A percentile compares a stretch with the other conserved stretches of the same genome.
These are phyloP conservation scores for Fusarium luffae DNA, from an alignment of 2,329 filamentous ascomycete genomes.

Conservation along the genomic window DNA sequence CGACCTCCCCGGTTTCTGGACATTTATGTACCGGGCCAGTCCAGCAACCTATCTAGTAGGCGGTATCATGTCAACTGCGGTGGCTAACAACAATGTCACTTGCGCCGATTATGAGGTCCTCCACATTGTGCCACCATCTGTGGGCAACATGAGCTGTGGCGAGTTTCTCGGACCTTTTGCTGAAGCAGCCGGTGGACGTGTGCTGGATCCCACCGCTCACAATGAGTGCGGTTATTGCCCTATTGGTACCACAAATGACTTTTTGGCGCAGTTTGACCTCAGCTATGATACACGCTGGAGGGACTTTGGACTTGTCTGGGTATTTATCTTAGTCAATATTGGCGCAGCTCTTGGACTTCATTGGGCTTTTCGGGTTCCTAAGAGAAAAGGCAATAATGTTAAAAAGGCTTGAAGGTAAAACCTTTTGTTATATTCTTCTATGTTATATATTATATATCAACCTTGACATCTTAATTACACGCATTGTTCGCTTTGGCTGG, in stretches of 20 bases:
- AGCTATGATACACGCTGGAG: conserved; percentile 63
- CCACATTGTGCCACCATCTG: conserved; percentile 62
- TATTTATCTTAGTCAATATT: conserved; percentile 62
- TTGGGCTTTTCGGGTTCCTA: conserved; percentile 54
- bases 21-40: conserved; percentile 75
- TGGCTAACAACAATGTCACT: conserved; percentile 35
- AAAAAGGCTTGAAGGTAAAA: conserved; percentile 22
- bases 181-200: conserved; percentile 57
- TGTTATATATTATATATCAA: no score
- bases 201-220: conserved; percentile 57
- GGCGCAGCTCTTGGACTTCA: conserved; percentile 60
- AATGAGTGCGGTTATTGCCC: conserved; percentile 59
- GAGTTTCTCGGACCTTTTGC: conserved; percentile 62
- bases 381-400: conserved; percentile 36
- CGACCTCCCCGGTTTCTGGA: conserved; percentile 74
- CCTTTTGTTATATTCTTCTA: no score
- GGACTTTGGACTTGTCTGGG: conserved; percentile 65
- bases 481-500: no score
- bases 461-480: no score
- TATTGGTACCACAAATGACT: conserved; percentile 52
- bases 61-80: conserved; percentile 61
- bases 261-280: conserved; percentile 54
- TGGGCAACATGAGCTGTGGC: conserved; percentile 59
- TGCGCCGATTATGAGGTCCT: conserved; percentile 58
- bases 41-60: conserved; percentile 76